These are phyloP conservation scores for Macrolepiota dolichaula DNA, from an alignment of 768 basidiomycete genomes.

Conservation along the genomic window DNA sequence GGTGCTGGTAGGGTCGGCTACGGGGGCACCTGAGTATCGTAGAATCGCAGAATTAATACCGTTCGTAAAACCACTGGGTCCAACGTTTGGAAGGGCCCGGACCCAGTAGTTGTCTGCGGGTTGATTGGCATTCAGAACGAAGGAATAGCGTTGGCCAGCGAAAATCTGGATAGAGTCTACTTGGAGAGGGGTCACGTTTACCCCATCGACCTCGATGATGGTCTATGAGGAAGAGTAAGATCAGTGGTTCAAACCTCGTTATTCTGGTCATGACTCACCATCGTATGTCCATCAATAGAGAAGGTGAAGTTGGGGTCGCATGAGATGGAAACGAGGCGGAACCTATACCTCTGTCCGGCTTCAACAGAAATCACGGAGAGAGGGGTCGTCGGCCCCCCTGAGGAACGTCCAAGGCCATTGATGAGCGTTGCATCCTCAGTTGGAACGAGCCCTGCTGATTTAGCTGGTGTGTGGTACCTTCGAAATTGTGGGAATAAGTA, in stretches of 20 bases:
- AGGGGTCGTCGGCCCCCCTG: slow-evolving; percentile 27
- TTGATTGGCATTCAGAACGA: slow-evolving; percentile 36
- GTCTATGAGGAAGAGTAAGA: slow-evolving; percentile 20
- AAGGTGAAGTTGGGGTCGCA: slow-evolving; percentile 43
- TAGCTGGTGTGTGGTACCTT: slow-evolving; percentile 29
- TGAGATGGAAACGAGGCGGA: slow-evolving; percentile 43
- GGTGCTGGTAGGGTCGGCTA: slow-evolving; percentile 34
- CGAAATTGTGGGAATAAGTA: not conserved
- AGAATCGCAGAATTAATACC: slow-evolving; percentile 55
- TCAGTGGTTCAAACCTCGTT: not conserved
- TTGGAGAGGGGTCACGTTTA: slow-evolving; percentile 30
- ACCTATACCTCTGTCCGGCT: slow-evolving; percentile 38
- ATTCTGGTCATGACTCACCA: slow-evolving; percentile 20
- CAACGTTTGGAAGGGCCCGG: slow-evolving; percentile 29
- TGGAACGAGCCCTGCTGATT: slow-evolving; percentile 24
- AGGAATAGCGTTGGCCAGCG: slow-evolving; percentile 41
- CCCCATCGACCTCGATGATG: slow-evolving; percentile 38
- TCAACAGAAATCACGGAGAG: slow-evolving; percentile 38
- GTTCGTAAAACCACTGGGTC: slow-evolving; percentile 18
- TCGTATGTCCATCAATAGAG: slow-evolving; percentile 42
- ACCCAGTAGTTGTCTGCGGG: slow-evolving; percentile 43
- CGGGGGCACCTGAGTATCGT: slow-evolving; percentile 41
- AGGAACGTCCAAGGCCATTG: slow-evolving; percentile 47
- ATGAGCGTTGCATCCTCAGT: slow-evolving; percentile 35
- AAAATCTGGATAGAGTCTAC: slow-evolving; percentile 33